phyloP scores from a whole-genome alignment of 164 flowering plant genomes.

The Annona squamosa region DNA sequence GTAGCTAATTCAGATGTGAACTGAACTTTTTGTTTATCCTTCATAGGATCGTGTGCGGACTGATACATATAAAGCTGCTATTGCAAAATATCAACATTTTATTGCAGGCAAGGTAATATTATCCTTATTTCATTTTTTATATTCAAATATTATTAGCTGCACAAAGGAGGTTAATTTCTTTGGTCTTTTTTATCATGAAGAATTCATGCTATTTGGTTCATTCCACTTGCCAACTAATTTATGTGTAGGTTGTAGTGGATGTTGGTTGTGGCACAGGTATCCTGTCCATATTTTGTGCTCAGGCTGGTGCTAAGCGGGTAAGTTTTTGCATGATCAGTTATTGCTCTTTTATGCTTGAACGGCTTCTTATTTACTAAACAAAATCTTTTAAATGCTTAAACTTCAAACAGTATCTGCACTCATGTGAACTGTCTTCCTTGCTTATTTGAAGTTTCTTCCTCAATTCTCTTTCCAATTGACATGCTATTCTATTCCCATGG shows the following conservation, averaged over 20 bases:
- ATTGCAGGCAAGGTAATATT: slow-evolving; percentile 78
- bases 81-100: slow-evolving; percentile 54
- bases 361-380: neutral
- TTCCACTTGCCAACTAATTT: neutral
- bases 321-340: slow-evolving; percentile 4
- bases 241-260: slow-evolving; percentile 83
- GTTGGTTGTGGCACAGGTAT: slow-evolving; percentile 99
- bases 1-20: too few relatives aligned
- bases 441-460: neutral
- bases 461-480: too few relatives aligned
- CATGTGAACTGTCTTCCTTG: neutral
- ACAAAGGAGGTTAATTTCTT: neutral
- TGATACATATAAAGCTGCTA: slow-evolving; percentile 79
- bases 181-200: neutral
- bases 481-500: too few relatives aligned
- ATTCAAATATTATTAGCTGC: slow-evolving; percentile 1
- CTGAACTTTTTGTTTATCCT: neutral
- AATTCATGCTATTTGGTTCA: neutral
- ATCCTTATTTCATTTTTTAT: slow-evolving; percentile 4
- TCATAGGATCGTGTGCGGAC: slow-evolving; percentile 85
- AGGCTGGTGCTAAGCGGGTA: slow-evolving; percentile 94
- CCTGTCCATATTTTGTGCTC: slow-evolving; percentile 96
- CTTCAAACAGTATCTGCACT: neutral
- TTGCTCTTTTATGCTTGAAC: neutral
- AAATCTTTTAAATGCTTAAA: neutral